Conservation (phyloP, 192 early-diverging fungal genomes). For the Coemansia sp. region DNA sequence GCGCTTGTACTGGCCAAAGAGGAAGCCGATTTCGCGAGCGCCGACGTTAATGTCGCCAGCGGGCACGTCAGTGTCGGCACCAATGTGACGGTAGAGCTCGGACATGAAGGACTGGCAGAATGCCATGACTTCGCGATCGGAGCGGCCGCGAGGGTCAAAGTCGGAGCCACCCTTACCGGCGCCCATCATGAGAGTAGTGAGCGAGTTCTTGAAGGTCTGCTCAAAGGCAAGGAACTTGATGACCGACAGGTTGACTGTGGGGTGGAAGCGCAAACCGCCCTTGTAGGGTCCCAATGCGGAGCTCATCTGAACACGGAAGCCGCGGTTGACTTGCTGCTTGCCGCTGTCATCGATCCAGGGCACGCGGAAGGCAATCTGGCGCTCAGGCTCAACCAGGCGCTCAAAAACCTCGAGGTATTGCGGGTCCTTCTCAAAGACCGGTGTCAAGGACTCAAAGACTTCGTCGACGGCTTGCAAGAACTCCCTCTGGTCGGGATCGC, state of each 20-base stretch:
- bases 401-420: constrained; percentile 54
- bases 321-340: constrained; percentile 57
- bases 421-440: constrained; percentile 54
- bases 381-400: constrained; percentile 59
- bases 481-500: constrained; percentile 55
- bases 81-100: constrained; percentile 61
- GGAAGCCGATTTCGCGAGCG: constrained; percentile 57
- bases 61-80: constrained; percentile 58
- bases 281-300: constrained; percentile 63
- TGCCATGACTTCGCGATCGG: constrained; percentile 58
- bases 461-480: constrained; percentile 58
- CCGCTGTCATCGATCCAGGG: constrained; percentile 59
- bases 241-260: constrained; percentile 59
- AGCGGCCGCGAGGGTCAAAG: constrained; percentile 56
- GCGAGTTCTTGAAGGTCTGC: constrained; percentile 63
- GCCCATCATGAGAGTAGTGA: constrained; percentile 60
- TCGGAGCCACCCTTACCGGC: constrained; percentile 59
- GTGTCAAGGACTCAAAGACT: constrained; percentile 54
- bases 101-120: constrained; percentile 61
- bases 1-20: constrained; percentile 62
- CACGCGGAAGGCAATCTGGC: constrained; percentile 58
- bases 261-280: constrained; percentile 61
- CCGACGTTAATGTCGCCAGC: constrained; percentile 60
- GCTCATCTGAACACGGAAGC: constrained; percentile 62
- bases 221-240: constrained; percentile 62